A percentile compares a stretch with the other conserved stretches of the same genome.
phyloP scores from a whole-genome alignment of 148 eudicot species.

The Talinum fruticosum region DNA sequence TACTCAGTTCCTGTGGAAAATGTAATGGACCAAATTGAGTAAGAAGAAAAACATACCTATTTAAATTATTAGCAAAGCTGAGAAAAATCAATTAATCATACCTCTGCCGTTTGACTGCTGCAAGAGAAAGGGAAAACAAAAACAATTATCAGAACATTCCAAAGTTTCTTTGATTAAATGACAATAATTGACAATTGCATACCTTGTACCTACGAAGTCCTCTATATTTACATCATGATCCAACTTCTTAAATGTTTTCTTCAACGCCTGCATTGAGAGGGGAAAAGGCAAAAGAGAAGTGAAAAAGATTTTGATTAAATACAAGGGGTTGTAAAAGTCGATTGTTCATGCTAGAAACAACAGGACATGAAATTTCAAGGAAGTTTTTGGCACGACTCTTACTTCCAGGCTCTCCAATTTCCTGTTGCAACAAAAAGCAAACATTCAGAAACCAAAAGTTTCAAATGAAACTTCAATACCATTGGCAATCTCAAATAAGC shows the following conservation, averaged over 20 bases:
- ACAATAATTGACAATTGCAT: constrained; percentile 19
- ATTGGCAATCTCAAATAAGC: neutral
- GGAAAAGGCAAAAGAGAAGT: neutral
- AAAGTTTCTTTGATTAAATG: neutral
- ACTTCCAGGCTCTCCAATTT: constrained; percentile 96
- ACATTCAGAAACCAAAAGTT: constrained; percentile 16
- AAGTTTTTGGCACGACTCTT: constrained; percentile 35
- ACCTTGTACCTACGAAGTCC: constrained; percentile 71
- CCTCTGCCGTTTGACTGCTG: constrained; percentile 72
- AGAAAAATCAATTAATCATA: constrained; percentile 17
- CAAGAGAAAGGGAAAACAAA: constrained; percentile 30
- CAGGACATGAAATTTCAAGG: neutral
- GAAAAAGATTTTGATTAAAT: neutral
- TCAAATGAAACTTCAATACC: constrained; percentile 4
- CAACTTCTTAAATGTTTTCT: constrained; percentile 73
- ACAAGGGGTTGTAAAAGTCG: neutral
- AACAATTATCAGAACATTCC: constrained; percentile 26
- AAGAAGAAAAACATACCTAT: neutral
- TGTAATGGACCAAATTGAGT: constrained; percentile 10
- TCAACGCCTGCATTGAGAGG: constrained; percentile 43
- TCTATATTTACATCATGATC: constrained; percentile 70
- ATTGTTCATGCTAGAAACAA: neutral
- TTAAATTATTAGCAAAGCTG: constrained; percentile 1
- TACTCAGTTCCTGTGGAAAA: constrained; percentile 48
- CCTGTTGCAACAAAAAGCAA: constrained; percentile 49